Evolutionary conservation across 345 rosid species (phyloP).

Genomic region (Eutrema heterophyllum): DNA sequence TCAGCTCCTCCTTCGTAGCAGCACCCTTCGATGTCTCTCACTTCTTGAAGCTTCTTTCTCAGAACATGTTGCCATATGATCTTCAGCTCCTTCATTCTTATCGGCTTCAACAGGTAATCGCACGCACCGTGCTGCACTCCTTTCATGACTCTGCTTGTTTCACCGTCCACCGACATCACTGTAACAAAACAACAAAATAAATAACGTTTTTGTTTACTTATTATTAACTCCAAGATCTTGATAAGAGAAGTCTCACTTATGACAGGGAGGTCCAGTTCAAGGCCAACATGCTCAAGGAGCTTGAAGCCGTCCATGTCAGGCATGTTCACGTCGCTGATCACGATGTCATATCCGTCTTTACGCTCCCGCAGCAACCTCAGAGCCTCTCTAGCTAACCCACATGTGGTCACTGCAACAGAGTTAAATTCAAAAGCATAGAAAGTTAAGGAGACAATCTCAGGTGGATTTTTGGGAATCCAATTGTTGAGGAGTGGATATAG

Average conservation of each 20-base stretch:
- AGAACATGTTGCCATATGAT: constrained; percentile 98
- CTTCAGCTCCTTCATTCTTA: constrained; percentile 92
- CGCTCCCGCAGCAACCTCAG: constrained; percentile 68
- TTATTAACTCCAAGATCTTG: neutral
- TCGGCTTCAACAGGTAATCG: constrained; percentile 94
- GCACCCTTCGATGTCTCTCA: constrained; percentile 57
- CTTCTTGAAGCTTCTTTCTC: constrained; percentile 76
- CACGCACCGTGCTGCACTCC: constrained; percentile 97
- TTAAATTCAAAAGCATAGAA: neutral
- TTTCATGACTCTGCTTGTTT: constrained; percentile 88
- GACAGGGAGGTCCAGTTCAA: constrained; percentile 96
- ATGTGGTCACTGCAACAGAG: constrained; percentile 62
- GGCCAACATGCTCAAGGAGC: constrained; percentile 92
- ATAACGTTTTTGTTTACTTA: neutral
- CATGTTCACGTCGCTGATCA: constrained; percentile 95
- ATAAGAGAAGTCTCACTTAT: constrained; percentile 53
- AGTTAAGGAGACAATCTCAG: neutral
- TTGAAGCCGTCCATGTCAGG: constrained; percentile 99
- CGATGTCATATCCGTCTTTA: constrained; percentile 90
- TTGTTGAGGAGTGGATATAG: neutral
- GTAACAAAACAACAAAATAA: constrained; percentile 13
- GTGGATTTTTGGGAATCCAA: neutral
- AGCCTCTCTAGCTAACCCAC: constrained; percentile 88
- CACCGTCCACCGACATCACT: constrained; percentile 99
- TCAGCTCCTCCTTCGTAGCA: constrained; percentile 47